Conservation (phyloP, 1,284 basidiomycete species). For the Rhodotorula sp. region DNA sequence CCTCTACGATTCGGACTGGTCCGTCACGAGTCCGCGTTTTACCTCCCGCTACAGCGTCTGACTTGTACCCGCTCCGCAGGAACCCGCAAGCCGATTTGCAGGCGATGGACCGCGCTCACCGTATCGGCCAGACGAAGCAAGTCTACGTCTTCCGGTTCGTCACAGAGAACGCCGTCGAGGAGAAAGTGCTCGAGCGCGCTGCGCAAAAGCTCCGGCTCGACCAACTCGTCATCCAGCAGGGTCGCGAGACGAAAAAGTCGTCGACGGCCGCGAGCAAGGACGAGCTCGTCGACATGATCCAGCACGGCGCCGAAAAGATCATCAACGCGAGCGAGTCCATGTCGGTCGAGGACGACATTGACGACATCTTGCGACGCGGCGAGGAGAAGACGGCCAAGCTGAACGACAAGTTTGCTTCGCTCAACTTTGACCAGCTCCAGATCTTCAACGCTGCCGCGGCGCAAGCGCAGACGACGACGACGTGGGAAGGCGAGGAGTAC, state of each 20-base stretch:
- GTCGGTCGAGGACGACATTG: constrained; percentile 87
- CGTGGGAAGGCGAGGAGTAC: constrained; percentile 98
- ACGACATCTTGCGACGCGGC: constrained; percentile 86
- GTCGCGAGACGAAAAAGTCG: constrained; percentile 60
- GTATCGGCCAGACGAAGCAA: constrained; percentile 98
- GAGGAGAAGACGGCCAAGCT: constrained; percentile 87
- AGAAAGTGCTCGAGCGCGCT: constrained; percentile 92
- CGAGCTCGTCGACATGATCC: constrained; percentile 96
- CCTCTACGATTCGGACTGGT: constrained; percentile 96
- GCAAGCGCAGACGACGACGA: constrained; percentile 66
- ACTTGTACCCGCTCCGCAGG: constrained; percentile 52
- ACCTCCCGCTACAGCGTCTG: constrained; percentile 8
- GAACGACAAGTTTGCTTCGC: constrained; percentile 86
- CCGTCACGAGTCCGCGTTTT: neutral
- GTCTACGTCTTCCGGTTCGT: constrained; percentile 98
- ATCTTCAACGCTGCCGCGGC: constrained; percentile 75
- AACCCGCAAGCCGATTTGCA: constrained; percentile 98
- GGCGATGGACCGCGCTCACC: constrained; percentile 98
- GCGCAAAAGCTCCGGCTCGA: constrained; percentile 95
- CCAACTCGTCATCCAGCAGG: constrained; percentile 97
- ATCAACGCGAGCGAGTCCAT: constrained; percentile 70
- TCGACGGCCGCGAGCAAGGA: constrained; percentile 82
- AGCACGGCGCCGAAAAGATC: constrained; percentile 95
- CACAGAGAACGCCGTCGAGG: constrained; percentile 93
- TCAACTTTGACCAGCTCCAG: constrained; percentile 91